Conservation (phyloP, 306 rosid genomes). For the Abrus precatorius region DNA sequence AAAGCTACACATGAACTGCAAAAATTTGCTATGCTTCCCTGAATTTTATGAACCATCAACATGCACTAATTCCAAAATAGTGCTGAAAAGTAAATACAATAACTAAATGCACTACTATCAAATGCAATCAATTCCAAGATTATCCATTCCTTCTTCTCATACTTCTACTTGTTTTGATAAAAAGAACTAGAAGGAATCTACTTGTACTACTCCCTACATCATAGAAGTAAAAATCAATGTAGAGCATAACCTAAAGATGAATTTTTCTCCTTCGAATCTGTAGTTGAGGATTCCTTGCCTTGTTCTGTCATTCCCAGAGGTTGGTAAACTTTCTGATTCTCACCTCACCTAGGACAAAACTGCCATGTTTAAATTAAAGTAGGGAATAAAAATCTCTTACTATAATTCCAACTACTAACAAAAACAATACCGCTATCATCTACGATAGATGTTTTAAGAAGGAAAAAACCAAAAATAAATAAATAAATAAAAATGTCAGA, state of each 20-base stretch:
- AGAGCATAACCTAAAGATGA: constrained; percentile 67
- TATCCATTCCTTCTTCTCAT: constrained; percentile 15
- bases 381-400: constrained; percentile 25
- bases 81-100: constrained; percentile 9
- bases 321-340: constrained; percentile 36
- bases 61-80: constrained; percentile 7
- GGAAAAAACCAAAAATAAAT: not conserved
- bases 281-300: constrained; percentile 64
- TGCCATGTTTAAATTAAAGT: constrained; percentile 33
- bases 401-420: constrained; percentile 27
- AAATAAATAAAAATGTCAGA: constrained; percentile 10
- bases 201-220: constrained; percentile 20
- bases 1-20: constrained; percentile 18
- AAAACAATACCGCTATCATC: not conserved
- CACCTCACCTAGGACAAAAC: constrained; percentile 43
- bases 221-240: constrained; percentile 41
- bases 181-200: constrained; percentile 28
- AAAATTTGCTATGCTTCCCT: constrained; percentile 17
- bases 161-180: not conserved
- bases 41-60: constrained; percentile 23
- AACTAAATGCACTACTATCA: constrained; percentile 1
- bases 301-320: constrained; percentile 71
- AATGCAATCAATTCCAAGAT: constrained; percentile 17
- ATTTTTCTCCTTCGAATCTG: constrained; percentile 60
- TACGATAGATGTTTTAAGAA: constrained; percentile 7